Evolutionary conservation across 345 rosid genomes (phyloP).

Genomic region (Arabidopsis thaliana): TAIR10.1 NC_003076.8:26312001-26312500

Average conservation of each 20-base stretch:
- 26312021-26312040: slow-evolving; percentile 1
- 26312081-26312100: slow-evolving; percentile 40
- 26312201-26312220: slow-evolving; percentile 93
- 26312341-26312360: slow-evolving; percentile 84
- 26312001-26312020: slow-evolving; percentile 13
- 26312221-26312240: slow-evolving; percentile 89
- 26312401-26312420: slow-evolving; percentile 67
- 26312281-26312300: slow-evolving; percentile 66
- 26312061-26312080: slow-evolving; percentile 27
- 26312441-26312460: background rate
- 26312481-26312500: slow-evolving; percentile 78
- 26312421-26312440: background rate
- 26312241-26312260: slow-evolving; percentile 63
- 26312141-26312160: background rate
- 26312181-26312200: slow-evolving; percentile 51
- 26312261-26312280: slow-evolving; percentile 73
- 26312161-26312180: slow-evolving; percentile 4
- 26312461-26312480: slow-evolving; percentile 16
- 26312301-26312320: slow-evolving; percentile 67
- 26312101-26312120: slow-evolving; percentile 3
- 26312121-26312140: slow-evolving; percentile 10
- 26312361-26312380: slow-evolving; percentile 75
- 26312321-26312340: slow-evolving; percentile 66
- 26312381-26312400: slow-evolving; percentile 89
- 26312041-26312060: slow-evolving; percentile 22